Evolutionary conservation across 139 green algal species (phyloP).

Genomic region (Choricystis sp.): DNA sequence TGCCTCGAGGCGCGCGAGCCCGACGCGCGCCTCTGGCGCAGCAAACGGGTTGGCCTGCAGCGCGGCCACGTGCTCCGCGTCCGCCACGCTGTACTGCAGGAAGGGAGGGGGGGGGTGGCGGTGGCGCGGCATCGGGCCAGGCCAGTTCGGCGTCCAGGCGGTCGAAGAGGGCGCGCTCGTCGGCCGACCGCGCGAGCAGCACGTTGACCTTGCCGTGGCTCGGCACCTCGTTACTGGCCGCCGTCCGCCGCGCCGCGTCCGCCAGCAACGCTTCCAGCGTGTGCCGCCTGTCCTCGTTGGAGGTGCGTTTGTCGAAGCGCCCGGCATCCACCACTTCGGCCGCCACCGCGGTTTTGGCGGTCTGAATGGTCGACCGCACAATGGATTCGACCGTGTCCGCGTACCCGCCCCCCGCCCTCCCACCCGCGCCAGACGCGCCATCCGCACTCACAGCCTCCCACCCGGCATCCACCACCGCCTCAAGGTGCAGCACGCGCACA

Average conservation of each 20-base stretch:
- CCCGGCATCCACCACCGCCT: constrained; percentile 59
- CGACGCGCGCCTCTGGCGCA: too few species aligned
- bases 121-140: constrained; percentile 9
- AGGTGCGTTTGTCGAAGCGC: constrained; percentile 85
- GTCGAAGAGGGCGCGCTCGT: constrained; percentile 24
- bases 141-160: constrained; percentile 20
- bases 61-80: neutral
- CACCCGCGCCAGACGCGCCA: neutral
- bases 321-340: constrained; percentile 89
- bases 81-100: neutral
- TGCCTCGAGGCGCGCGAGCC: too few species aligned
- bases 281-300: constrained; percentile 65
- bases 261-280: constrained; percentile 67
- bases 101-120: neutral
- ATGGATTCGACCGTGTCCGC: constrained; percentile 83
- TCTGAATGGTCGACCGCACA: constrained; percentile 93
- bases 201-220: constrained; percentile 34
- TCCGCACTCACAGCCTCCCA: neutral
- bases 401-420: constrained; percentile 25
- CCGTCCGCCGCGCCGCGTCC: constrained; percentile 34
- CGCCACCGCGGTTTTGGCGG: constrained; percentile 96
- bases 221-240: constrained; percentile 37
- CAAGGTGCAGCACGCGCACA: constrained; percentile 77
- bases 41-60: neutral
- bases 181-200: constrained; percentile 24